These are phyloP conservation scores for Ceratobasidium sp. DNA, from an alignment of 1,284 basidiomycete genomes.

Conservation along the genomic window DNA sequence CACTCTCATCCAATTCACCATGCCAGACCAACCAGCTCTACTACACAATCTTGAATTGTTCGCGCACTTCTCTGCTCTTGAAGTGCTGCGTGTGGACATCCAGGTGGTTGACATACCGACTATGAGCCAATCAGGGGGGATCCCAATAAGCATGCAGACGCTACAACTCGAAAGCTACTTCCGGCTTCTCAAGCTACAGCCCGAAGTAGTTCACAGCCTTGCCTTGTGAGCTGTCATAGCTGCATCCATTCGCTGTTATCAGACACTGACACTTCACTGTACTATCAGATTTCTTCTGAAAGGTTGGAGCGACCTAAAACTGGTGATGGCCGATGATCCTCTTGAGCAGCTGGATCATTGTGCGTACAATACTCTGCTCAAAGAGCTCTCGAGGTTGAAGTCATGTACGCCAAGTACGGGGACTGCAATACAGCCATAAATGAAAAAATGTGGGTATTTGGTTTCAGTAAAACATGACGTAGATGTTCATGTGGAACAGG, in stretches of 20 bases:
- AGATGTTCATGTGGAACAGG: too few species aligned
- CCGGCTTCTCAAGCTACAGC: not conserved
- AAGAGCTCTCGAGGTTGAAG: not conserved
- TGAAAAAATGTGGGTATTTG: too few species aligned
- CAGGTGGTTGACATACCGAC: not conserved
- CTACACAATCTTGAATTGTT: not conserved
- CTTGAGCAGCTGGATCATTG: not conserved
- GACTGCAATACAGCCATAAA: too few species aligned
- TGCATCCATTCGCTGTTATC: not conserved
- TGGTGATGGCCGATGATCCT: not conserved
- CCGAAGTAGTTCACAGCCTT: not conserved
- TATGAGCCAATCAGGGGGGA: too few species aligned
- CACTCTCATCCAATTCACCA: not conserved
- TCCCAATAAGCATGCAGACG: not conserved
- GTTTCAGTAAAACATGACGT: too few species aligned
- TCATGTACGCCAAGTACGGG: too few species aligned
- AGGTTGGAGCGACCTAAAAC: not conserved
- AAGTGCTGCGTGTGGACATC: not conserved
- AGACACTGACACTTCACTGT: not conserved
- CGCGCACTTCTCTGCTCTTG: not conserved
- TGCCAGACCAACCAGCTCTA: not conserved
- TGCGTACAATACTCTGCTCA: not conserved
- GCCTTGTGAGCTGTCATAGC: not conserved
- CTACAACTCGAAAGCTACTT: not conserved
- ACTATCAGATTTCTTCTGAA: not conserved